Conservation (phyloP, 192 early-diverging fungal species). For the Physocladia obscura region DNA sequence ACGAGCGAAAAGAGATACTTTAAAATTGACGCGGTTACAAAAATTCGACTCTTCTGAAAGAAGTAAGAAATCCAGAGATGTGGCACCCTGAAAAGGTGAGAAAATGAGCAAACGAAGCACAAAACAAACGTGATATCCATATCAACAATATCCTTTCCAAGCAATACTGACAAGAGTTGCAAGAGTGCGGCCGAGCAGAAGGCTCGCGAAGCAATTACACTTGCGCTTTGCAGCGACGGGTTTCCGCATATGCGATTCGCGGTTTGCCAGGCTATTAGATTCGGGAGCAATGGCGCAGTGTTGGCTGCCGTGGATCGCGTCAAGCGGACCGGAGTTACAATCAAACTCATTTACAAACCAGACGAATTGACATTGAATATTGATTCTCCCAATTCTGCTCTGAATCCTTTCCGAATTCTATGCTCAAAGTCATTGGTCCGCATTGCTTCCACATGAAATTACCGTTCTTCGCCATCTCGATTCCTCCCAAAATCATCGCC, state of each 20-base stretch:
- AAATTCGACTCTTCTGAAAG: no score
- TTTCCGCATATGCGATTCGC: background rate
- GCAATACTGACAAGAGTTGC: no score
- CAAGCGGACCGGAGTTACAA: background rate
- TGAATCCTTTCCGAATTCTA: no score
- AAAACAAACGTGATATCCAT: no score
- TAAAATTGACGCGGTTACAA: no score
- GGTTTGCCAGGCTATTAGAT: conserved; percentile 5
- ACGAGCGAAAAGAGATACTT: no score
- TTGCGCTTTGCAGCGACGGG: background rate
- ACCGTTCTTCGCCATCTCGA: background rate
- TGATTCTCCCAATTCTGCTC: no score
- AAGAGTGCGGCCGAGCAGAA: background rate
- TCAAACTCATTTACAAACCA: conserved; percentile 28
- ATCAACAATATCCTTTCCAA: no score
- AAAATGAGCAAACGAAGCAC: no score
- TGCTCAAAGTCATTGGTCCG: no score
- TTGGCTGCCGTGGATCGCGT: background rate
- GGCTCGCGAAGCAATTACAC: background rate
- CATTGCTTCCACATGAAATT: background rate
- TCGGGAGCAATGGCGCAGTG: conserved; percentile 25
- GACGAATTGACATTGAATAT: background rate
- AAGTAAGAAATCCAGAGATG: no score
- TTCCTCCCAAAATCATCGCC: background rate
- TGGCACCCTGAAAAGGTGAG: no score